Evolutionary conservation across 768 basidiomycete genomes (phyloP).

Genomic region (Lentinula edodes): DNA sequence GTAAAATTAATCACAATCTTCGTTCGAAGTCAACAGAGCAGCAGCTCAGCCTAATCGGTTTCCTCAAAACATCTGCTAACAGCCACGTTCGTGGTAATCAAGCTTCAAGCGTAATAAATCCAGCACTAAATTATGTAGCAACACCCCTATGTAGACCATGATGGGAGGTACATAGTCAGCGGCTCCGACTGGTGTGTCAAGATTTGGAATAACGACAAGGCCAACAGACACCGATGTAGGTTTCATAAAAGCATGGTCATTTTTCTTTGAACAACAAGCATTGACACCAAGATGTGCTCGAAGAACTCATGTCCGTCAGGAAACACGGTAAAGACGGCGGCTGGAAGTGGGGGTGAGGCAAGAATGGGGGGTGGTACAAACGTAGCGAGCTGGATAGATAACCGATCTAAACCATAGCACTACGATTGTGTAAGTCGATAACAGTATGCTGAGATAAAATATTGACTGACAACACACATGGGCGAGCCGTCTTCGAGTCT

Average conservation of each 20-base stretch:
- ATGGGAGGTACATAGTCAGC: no score
- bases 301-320: constrained; percentile 38
- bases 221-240: neutral
- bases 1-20: no score
- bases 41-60: no score
- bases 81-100: no score
- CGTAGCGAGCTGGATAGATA: constrained; percentile 31
- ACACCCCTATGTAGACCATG: no score
- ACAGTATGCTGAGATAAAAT: neutral
- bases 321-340: constrained; percentile 38
- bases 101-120: no score
- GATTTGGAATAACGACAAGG: neutral
- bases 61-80: no score
- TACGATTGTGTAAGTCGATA: constrained; percentile 4
- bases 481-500: constrained; percentile 41
- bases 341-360: constrained; percentile 40
- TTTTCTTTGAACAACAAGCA: constrained; percentile 37
- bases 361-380: constrained; percentile 44
- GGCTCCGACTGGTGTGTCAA: no score
- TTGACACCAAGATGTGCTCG: constrained; percentile 40
- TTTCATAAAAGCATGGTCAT: constrained; percentile 14
- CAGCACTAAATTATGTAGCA: no score
- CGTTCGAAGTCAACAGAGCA: no score
- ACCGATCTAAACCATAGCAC: constrained; percentile 25
- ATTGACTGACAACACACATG: constrained; percentile 36